These are phyloP conservation scores for Citrus unshiu DNA, from an alignment of 345 rosid species.

Conservation along the genomic window DNA sequence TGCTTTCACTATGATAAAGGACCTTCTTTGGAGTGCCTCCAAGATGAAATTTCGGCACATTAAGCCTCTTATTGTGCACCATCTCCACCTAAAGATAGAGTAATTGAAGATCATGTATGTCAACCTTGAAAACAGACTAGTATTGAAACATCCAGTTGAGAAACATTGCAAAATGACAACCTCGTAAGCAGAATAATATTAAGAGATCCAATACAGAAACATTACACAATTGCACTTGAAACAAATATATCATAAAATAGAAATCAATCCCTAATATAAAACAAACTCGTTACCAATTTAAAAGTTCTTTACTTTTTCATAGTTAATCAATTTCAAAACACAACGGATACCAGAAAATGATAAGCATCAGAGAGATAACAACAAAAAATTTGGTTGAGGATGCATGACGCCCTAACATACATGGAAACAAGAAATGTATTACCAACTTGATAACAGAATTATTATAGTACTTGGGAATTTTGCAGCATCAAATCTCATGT, in stretches of 20 bases:
- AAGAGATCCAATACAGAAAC: background rate
- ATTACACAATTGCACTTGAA: background rate
- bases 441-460: background rate
- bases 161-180: too few relatives aligned
- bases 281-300: background rate
- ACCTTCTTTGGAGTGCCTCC: conserved; percentile 96
- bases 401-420: background rate
- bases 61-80: conserved; percentile 84
- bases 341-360: background rate
- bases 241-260: background rate
- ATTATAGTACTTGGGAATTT: background rate
- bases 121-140: conserved; percentile 15
- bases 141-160: background rate
- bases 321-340: background rate
- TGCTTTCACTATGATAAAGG: conserved; percentile 85
- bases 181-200: too few relatives aligned
- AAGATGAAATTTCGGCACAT: conserved; percentile 89
- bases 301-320: background rate
- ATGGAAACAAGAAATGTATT: background rate
- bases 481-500: background rate
- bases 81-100: conserved; percentile 73
- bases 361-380: background rate
- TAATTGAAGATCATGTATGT: conserved; percentile 13
- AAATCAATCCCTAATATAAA: background rate
- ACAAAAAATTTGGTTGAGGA: background rate